phyloP scores from a whole-genome alignment of 2,329 filamentous ascomycete genomes.

The Sporothrix protearum region DNA sequence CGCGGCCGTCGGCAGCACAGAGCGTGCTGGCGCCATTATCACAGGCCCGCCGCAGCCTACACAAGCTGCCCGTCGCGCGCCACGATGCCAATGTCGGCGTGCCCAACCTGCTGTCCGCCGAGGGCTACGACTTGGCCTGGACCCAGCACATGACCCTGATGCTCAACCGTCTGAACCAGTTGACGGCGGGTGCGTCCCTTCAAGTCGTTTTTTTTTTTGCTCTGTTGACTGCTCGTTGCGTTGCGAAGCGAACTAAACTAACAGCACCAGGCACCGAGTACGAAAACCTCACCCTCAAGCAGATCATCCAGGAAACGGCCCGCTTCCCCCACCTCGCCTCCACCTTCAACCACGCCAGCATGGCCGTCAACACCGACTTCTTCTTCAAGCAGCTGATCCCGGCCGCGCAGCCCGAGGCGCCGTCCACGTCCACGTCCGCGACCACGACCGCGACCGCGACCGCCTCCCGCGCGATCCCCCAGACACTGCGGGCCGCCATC shows the following conservation, averaged over 20 bases:
- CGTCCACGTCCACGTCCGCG: no score
- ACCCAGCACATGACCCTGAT: constrained; percentile 74
- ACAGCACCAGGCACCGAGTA: constrained; percentile 56
- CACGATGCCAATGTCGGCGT: constrained; percentile 45
- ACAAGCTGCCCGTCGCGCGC: constrained; percentile 31
- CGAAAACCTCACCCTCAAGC: constrained; percentile 55
- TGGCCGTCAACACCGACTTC: constrained; percentile 88
- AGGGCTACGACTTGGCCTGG: constrained; percentile 74
- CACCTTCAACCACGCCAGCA: constrained; percentile 93
- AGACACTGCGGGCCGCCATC: constrained; percentile 56
- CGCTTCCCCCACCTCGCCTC: constrained; percentile 73
- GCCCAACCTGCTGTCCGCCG: constrained; percentile 58
- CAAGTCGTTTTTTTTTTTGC: not conserved
- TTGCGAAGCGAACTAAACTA: no score
- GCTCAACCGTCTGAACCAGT: constrained; percentile 69
- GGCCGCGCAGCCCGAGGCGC: not conserved
- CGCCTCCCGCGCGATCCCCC: constrained; percentile 45
- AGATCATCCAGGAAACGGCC: constrained; percentile 70
- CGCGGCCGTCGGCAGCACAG: constrained; percentile 17
- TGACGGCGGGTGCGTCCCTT: constrained; percentile 62
- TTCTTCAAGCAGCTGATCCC: constrained; percentile 63
- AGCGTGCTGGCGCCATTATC: constrained; percentile 5
- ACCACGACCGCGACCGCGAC: no score
- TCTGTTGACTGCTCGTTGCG: no score
- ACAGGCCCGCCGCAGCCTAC: constrained; percentile 36